Percentiles rank a stretch among this genome's conserved stretches.
Evolutionary conservation across 108 stramenopile genomes (phyloP).

Genomic region (Schizochytrium sp.): DNA sequence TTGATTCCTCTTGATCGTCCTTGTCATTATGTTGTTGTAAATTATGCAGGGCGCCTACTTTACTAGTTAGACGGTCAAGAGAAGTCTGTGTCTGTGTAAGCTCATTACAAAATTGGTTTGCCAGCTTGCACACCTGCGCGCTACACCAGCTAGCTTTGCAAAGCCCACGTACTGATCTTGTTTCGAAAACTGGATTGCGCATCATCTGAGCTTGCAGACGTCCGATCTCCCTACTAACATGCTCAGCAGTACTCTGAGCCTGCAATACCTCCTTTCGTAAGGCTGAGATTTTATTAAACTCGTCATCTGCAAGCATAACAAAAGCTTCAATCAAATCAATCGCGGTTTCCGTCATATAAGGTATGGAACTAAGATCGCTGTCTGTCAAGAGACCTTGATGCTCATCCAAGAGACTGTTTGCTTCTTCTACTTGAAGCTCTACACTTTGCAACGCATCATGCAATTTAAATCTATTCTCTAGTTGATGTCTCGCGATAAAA

Average conservation of each 20-base stretch:
- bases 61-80: neutral
- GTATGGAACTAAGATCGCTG: neutral
- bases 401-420: neutral
- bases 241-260: neutral
- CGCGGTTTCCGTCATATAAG: neutral
- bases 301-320: neutral
- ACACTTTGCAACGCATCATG: neutral
- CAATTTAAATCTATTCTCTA: neutral
- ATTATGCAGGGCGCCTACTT: neutral
- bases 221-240: neutral
- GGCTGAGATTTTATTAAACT: neutral
- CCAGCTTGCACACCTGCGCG: constrained; percentile 15
- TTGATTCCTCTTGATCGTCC: neutral
- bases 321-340: neutral
- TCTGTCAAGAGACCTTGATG: neutral
- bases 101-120: neutral
- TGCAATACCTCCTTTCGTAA: neutral
- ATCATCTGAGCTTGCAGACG: neutral
- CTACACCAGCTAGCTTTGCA: constrained; percentile 52
- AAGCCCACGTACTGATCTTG: constrained; percentile 1
- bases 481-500: neutral
- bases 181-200: constrained; percentile 12
- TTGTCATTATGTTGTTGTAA: neutral
- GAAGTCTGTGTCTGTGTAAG: neutral
- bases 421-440: neutral